These are phyloP conservation scores for Camellia oleifera DNA, from an alignment of 179 eudicot genomes.

Conservation along the genomic window DNA sequence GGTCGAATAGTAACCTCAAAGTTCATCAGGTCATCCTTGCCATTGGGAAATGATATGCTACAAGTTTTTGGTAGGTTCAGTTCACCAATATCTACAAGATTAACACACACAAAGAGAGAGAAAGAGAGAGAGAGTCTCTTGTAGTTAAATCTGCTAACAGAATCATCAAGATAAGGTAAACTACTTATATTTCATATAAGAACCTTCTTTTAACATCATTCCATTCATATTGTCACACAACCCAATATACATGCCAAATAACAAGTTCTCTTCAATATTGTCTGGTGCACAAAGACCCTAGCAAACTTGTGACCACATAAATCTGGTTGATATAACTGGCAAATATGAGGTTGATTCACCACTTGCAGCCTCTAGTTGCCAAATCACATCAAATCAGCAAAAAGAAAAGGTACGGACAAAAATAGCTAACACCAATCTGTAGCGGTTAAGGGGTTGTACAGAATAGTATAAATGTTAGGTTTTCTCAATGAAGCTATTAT, in stretches of 20 bases:
- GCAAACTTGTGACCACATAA: neutral
- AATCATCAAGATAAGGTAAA: neutral
- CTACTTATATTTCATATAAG: neutral
- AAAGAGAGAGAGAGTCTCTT: neutral
- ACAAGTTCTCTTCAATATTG: neutral
- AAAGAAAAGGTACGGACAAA: neutral
- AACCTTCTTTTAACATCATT: neutral
- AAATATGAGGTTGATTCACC: neutral
- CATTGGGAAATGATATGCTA: conserved; percentile 77
- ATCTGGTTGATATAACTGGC: neutral
- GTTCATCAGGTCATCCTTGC: conserved; percentile 96
- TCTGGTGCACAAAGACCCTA: neutral
- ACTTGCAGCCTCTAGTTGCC: too few species aligned
- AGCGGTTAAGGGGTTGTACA: neutral
- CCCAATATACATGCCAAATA: neutral
- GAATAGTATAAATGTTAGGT: neutral
- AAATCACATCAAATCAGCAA: neutral
- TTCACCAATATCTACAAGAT: conserved; percentile 82
- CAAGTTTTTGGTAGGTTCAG: conserved; percentile 87
- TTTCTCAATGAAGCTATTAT: neutral
- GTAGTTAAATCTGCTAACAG: neutral
- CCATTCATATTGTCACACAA: neutral
- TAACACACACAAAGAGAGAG: neutral
- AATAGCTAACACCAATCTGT: neutral
- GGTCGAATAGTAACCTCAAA: conserved; percentile 91